phyloP scores from a whole-genome alignment of 2,329 filamentous ascomycete genomes.

The Ophiostoma piceae region DNA sequence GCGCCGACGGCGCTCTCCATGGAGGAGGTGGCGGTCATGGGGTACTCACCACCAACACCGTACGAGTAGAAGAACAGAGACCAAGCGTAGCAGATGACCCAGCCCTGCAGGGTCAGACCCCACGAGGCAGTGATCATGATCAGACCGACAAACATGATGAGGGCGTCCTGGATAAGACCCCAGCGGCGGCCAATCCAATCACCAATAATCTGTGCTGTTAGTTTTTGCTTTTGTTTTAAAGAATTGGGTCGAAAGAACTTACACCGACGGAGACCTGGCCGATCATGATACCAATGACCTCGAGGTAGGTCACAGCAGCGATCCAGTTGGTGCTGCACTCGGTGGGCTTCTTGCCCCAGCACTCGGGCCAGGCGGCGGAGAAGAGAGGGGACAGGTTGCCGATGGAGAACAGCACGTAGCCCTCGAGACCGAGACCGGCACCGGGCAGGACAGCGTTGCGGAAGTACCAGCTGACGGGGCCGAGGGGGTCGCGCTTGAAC shows the following conservation, averaged over 20 bases:
- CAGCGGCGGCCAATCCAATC: slow-evolving; percentile 83
- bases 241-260: slow-evolving; percentile 31
- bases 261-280: slow-evolving; percentile 86
- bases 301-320: slow-evolving; percentile 79
- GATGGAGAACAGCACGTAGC: slow-evolving; percentile 95
- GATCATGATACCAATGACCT: slow-evolving; percentile 91
- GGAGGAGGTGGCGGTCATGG: slow-evolving; percentile 91
- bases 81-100: slow-evolving; percentile 97
- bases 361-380: slow-evolving; percentile 64
- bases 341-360: slow-evolving; percentile 59
- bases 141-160: slow-evolving; percentile 90
- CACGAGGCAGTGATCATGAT: slow-evolving; percentile 88
- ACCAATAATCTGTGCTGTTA: slow-evolving; percentile 45
- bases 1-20: slow-evolving; percentile 87
- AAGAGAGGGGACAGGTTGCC: slow-evolving; percentile 86
- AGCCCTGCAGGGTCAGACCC: slow-evolving; percentile 81
- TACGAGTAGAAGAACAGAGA: slow-evolving; percentile 83
- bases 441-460: slow-evolving; percentile 87
- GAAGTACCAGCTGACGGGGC: slow-evolving; percentile 80
- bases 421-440: slow-evolving; percentile 86
- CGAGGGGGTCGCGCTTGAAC: slow-evolving; percentile 81
- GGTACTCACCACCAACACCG: slow-evolving; percentile 80
- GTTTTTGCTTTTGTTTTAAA: neutral
- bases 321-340: slow-evolving; percentile 78
- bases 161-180: slow-evolving; percentile 91